Conservation (phyloP, 176 grass and related monocot genomes). For the Luzula sylvatica region DNA sequence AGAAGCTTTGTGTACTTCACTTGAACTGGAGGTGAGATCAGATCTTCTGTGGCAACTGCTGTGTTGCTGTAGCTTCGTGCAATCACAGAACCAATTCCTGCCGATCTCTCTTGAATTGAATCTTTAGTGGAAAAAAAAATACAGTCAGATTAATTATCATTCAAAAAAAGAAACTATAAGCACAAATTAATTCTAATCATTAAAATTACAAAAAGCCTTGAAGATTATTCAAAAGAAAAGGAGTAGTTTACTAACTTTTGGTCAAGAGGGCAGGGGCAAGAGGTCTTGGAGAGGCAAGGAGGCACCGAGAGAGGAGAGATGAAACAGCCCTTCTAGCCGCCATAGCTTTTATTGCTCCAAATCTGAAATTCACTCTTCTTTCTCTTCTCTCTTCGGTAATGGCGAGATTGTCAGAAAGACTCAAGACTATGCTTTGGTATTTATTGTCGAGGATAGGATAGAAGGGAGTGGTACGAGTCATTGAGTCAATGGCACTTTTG, state of each 20-base stretch:
- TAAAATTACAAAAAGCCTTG: neutral
- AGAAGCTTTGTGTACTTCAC: conserved; percentile 69
- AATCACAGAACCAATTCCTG: conserved; percentile 28
- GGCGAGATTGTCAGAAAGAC: neutral
- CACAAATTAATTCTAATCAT: no score
- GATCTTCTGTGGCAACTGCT: conserved; percentile 36
- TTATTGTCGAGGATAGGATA: neutral
- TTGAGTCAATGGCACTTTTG: conserved; percentile 6
- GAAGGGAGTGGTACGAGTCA: no score
- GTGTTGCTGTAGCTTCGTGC: conserved; percentile 43
- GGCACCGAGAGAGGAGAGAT: conserved; percentile 35
- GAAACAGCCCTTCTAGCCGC: conserved; percentile 44
- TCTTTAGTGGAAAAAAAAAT: neutral
- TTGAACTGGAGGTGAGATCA: conserved; percentile 55
- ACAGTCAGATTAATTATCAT: neutral
- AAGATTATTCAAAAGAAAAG: neutral
- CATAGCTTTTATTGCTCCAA: conserved; percentile 22
- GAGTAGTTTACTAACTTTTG: conserved; percentile 27
- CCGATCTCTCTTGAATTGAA: conserved; percentile 25
- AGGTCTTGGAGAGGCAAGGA: conserved; percentile 9
- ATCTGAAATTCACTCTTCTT: neutral
- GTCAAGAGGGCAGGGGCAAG: conserved; percentile 25
- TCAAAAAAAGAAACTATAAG: no score
- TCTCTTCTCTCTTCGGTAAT: conserved; percentile 15
- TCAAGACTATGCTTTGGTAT: neutral